Percentiles rank a stretch among this genome's conserved stretches.
These are phyloP conservation scores for Saccharomyces uvarum DNA, from an alignment of 1,139 yeast genomes.

Conservation along the genomic window DNA sequence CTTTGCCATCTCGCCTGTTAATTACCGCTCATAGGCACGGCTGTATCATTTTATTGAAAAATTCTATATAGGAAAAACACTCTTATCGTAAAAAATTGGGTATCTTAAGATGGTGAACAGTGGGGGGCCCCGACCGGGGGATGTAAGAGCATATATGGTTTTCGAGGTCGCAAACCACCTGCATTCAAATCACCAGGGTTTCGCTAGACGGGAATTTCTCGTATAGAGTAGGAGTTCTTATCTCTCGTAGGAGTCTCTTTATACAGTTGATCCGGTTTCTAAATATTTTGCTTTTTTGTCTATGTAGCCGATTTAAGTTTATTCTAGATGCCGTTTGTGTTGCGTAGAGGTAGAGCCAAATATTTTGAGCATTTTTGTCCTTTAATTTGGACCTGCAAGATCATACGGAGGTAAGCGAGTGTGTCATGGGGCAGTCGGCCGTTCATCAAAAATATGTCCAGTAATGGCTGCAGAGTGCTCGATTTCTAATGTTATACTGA, in stretches of 20 bases:
- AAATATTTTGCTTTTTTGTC: not conserved
- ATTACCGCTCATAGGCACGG: slow-evolving; percentile 1
- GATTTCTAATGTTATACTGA: not conserved
- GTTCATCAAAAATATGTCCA: not conserved
- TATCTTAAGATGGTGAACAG: not conserved
- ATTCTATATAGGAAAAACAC: not conserved
- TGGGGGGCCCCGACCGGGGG: not conserved
- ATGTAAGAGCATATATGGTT: not conserved
- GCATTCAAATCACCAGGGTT: not conserved
- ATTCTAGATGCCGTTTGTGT: not conserved
- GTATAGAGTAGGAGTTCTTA: not conserved
- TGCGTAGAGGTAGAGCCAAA: not conserved
- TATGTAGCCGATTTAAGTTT: not conserved
- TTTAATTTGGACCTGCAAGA: not conserved
- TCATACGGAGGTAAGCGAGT: not conserved
- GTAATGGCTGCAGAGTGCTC: not conserved
- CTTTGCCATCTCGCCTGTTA: not conserved
- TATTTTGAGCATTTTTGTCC: not conserved
- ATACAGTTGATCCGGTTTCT: not conserved
- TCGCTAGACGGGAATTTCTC: not conserved
- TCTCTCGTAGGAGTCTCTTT: not conserved
- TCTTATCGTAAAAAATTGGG: not conserved
- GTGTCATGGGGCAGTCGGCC: not conserved
- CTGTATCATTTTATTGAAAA: not conserved
- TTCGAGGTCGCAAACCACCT: not conserved